Percentiles rank a stretch among this genome's conserved stretches.
Evolutionary conservation across 805 yeast species (phyloP).

Genomic region (Lipomyces yamanashiensis): DNA sequence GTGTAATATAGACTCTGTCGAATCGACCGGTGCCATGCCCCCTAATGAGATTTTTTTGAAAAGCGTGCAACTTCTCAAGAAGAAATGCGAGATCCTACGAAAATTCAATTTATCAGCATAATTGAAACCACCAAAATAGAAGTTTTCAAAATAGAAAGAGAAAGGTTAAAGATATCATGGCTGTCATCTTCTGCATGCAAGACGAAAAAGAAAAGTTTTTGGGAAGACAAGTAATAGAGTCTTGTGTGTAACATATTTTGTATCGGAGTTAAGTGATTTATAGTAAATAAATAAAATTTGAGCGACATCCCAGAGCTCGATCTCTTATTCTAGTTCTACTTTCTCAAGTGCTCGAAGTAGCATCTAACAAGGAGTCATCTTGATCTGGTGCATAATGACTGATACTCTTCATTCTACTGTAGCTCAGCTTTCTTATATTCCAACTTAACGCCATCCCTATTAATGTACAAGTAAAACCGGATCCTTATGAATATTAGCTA

Average conservation of each 20-base stretch:
- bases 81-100: slow-evolving; percentile 53
- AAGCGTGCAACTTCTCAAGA: slow-evolving; percentile 80
- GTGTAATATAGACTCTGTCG: slow-evolving; percentile 65
- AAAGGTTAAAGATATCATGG: background rate
- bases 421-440: too few relatives aligned
- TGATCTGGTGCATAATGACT: too few relatives aligned
- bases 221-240: background rate
- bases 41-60: slow-evolving; percentile 96
- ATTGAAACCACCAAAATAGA: background rate
- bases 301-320: background rate
- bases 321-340: too few relatives aligned
- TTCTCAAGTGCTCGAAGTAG: too few relatives aligned
- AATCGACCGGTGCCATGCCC: slow-evolving; percentile 94
- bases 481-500: too few relatives aligned
- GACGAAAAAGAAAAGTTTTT: background rate
- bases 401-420: too few relatives aligned
- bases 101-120: slow-evolving; percentile 32
- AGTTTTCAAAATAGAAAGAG: background rate
- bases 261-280: slow-evolving; percentile 10
- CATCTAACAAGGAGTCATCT: too few relatives aligned
- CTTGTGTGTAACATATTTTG: slow-evolving; percentile 3
- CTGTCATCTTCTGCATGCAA: background rate
- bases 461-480: too few relatives aligned
- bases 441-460: too few relatives aligned
- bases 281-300: background rate